Conservation (phyloP, 2,329 filamentous ascomycete species). For the Chlorencoelia australis region DNA sequence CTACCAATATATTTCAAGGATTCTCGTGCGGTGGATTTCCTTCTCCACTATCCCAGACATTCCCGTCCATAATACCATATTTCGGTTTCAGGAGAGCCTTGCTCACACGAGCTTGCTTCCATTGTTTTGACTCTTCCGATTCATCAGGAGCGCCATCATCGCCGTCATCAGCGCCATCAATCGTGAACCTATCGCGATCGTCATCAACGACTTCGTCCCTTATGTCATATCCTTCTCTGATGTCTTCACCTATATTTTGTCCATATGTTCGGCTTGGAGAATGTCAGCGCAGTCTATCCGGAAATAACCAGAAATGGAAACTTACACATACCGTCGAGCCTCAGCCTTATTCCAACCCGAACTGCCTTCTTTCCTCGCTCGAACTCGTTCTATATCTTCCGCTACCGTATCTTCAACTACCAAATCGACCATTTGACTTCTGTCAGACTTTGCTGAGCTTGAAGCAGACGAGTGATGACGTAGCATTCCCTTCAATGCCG, state of each 20-base stretch:
- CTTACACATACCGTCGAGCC: constrained; percentile 44
- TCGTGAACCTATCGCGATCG: constrained; percentile 24
- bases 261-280: constrained; percentile 36
- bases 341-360: constrained; percentile 48
- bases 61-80: constrained; percentile 25
- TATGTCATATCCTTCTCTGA: constrained; percentile 44
- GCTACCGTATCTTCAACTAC: constrained; percentile 54
- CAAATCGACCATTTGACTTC: constrained; percentile 55
- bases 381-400: constrained; percentile 51
- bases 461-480: constrained; percentile 39
- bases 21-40: constrained; percentile 22
- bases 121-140: constrained; percentile 33
- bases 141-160: constrained; percentile 23
- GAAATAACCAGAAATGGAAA: constrained; percentile 7
- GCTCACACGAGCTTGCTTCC: constrained; percentile 28
- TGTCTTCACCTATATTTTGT: constrained; percentile 37
- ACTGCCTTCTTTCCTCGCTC: constrained; percentile 51
- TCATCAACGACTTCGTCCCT: constrained; percentile 33
- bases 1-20: constrained; percentile 17
- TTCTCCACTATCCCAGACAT: constrained; percentile 26
- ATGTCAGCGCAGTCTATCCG: constrained; percentile 5
- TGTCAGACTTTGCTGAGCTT: constrained; percentile 41
- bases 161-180: constrained; percentile 25
- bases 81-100: constrained; percentile 24
- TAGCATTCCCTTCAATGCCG: constrained; percentile 28